Conservation (phyloP, 306 rosid species). For the Castanea mollissima region DNA sequence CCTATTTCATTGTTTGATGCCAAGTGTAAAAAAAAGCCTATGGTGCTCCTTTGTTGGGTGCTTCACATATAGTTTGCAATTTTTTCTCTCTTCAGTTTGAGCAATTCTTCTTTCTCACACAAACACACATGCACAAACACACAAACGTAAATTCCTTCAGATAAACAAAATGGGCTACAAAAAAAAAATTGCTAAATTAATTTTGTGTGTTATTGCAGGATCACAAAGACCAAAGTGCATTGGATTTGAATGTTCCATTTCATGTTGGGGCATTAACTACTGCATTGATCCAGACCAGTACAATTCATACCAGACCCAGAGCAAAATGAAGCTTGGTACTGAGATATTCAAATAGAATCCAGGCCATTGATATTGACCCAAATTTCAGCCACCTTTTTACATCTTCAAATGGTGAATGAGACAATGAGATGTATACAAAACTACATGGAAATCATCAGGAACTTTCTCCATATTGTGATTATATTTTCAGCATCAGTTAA, state of each 20-base stretch:
- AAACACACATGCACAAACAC: no score
- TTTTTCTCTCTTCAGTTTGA: neutral
- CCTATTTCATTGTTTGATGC: constrained; percentile 90
- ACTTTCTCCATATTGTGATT: no score
- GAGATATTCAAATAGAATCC: no score
- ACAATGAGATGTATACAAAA: no score
- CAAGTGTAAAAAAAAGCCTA: constrained; percentile 17
- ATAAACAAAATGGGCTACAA: neutral
- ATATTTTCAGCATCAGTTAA: no score
- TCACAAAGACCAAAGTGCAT: constrained; percentile 71
- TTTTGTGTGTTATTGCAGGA: constrained; percentile 39
- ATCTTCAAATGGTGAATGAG: no score
- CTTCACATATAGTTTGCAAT: neutral
- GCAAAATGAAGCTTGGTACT: no score
- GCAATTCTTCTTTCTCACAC: neutral
- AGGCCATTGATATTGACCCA: no score
- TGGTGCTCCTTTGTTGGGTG: neutral
- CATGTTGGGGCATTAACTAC: constrained; percentile 48
- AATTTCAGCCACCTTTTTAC: no score
- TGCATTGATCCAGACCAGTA: constrained; percentile 34
- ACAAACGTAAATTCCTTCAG: neutral
- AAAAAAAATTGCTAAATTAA: neutral
- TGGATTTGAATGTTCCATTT: constrained; percentile 48
- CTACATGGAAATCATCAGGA: no score
- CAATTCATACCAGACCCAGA: no score